Evolutionary conservation across 2,329 filamentous ascomycete species (phyloP), one percentile per base, ranked within the genome.

Genomic region (Penicillium brevicompactum): DNA sequence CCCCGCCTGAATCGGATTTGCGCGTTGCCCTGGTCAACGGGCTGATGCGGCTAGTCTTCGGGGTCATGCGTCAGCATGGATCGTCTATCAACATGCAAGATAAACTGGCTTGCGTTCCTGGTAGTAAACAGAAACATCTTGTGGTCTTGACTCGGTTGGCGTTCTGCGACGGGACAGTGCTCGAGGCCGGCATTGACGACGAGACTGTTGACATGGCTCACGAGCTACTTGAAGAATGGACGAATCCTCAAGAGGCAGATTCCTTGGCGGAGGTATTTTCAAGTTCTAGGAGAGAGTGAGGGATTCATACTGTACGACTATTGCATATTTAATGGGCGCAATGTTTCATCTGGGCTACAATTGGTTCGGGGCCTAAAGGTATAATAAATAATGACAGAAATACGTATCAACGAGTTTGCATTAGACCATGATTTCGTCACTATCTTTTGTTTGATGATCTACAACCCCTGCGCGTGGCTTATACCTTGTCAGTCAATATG

Each of bases 131-230:
- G 67, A 91, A 92, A 49, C 93, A 95, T 66, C 78, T 95, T 1
- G 84, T 97, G 9, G 86, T 86, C 2, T 77, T 99, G 43, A 92
- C 91, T 0, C 78, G 93, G 41, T 76, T 97, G n/a, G 91, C 90
- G 0, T 97, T 96, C 70, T 87, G 86, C 5, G 91, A 96, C 58
- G 88, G 91, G 30, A 73, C 90, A 8, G 83, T 94, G 10, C 80
- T 95, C 27, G 92, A 97, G 73, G 79, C 81, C 1, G 87, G 87
- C 0, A 88, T 96, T 50, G 88, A 89, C 34, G 84, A 88, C 27
- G 90, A 91, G 60, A 90, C 91, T 1, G 84, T 88, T 1, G 90
- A 93, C 60, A 86, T 88, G 73, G 93, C 94, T 3, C 87, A 93
- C 64, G 86, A 89, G 67, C 78, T 99, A 59, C 74, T 97, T 38